phyloP scores from a whole-genome alignment of 2,329 filamentous ascomycete genomes.

The Venturia aucupariae region DNA sequence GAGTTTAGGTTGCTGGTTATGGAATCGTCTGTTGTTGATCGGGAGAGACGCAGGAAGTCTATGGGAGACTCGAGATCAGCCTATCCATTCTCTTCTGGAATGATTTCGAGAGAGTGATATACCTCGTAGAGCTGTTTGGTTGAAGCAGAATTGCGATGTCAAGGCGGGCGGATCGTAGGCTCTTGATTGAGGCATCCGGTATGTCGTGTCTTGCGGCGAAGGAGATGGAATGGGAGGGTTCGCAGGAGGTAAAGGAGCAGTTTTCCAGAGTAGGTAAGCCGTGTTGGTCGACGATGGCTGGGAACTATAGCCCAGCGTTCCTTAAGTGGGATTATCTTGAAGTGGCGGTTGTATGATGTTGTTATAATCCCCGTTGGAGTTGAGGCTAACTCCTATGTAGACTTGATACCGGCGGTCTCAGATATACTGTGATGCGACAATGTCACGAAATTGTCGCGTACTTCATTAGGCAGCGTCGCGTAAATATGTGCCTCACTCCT shows the following conservation, averaged over 20 bases:
- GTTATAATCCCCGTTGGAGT: neutral
- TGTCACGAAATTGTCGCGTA: neutral
- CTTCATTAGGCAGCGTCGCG: neutral
- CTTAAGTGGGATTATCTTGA: neutral
- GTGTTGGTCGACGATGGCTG: slow-evolving; percentile 10
- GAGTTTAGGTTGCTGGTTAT: slow-evolving; percentile 92
- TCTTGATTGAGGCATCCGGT: slow-evolving; percentile 30
- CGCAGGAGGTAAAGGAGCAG: slow-evolving; percentile 9
- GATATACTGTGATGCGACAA: neutral
- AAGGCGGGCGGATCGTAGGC: slow-evolving; percentile 31
- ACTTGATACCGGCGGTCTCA: neutral
- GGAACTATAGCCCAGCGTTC: neutral
- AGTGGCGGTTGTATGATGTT: neutral
- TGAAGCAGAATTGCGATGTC: slow-evolving; percentile 44
- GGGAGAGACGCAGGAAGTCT: slow-evolving; percentile 88
- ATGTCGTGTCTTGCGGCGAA: slow-evolving; percentile 12
- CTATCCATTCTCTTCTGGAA: neutral
- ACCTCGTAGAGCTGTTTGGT: slow-evolving; percentile 42
- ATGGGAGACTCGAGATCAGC: slow-evolving; percentile 17
- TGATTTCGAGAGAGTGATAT: slow-evolving; percentile 1
- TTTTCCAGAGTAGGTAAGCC: slow-evolving; percentile 17
- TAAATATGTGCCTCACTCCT: no score
- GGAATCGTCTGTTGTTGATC: slow-evolving; percentile 79
- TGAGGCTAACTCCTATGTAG: neutral
- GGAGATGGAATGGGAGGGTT: slow-evolving; percentile 15